Conservation (phyloP, 208 protist genomes). For the Trypanosoma rangeli region DNA sequence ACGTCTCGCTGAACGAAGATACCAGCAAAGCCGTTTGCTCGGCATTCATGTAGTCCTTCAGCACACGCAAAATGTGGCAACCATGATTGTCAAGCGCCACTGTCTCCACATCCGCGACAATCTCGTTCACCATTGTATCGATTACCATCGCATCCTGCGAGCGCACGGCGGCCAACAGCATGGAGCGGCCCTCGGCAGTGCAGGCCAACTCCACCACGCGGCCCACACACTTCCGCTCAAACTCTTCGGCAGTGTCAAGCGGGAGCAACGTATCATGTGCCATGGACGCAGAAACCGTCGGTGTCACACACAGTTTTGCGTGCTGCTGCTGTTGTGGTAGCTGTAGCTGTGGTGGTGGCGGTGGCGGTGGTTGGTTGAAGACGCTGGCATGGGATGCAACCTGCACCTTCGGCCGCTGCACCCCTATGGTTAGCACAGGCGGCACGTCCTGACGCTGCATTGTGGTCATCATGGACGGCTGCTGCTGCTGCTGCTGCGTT, state of each 20-base stretch:
- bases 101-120: constrained; percentile 48
- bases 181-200: constrained; percentile 50
- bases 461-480: constrained; percentile 4
- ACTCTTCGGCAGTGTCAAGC: constrained; percentile 24
- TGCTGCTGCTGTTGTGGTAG: not conserved
- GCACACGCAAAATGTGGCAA: constrained; percentile 72
- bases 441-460: constrained; percentile 1
- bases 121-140: constrained; percentile 45
- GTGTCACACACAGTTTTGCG: not conserved
- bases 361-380: not conserved
- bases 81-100: constrained; percentile 69
- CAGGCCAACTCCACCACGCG: constrained; percentile 62
- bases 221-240: constrained; percentile 35
- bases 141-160: constrained; percentile 39
- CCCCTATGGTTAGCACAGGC: constrained; percentile 1
- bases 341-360: not conserved
- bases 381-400: not conserved
- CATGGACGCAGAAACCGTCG: not conserved
- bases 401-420: not conserved
- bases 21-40: constrained; percentile 59
- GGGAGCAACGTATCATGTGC: constrained; percentile 1
- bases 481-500: constrained; percentile 9
- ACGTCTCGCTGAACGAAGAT: constrained; percentile 57
- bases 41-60: constrained; percentile 47
- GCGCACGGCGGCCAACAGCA: constrained; percentile 50